These are phyloP conservation scores for Neurospora sp. DNA, from an alignment of 495 filamentous ascomycete genomes.

Conservation along the genomic window DNA sequence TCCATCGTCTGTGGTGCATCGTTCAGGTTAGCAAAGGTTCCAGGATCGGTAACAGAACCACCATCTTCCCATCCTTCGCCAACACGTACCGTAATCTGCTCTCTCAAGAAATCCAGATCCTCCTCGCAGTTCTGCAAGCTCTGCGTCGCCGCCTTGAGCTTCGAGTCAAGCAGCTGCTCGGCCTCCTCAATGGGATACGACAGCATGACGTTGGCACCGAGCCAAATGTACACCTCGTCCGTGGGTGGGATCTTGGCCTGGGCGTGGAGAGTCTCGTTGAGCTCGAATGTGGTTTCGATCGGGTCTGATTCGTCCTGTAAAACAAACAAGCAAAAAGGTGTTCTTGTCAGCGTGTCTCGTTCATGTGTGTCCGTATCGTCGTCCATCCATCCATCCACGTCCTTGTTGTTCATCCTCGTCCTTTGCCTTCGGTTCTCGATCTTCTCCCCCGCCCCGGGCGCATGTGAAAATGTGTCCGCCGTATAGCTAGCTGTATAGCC, in stretches of 20 bases:
- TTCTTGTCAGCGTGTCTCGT: background rate
- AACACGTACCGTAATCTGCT: conserved; percentile 80
- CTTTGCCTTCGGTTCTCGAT: background rate
- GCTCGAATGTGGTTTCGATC: conserved; percentile 86
- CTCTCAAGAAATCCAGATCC: conserved; percentile 89
- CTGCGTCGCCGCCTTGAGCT: conserved; percentile 66
- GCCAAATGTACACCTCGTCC: conserved; percentile 93
- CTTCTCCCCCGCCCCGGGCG: background rate
- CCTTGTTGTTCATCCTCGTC: background rate
- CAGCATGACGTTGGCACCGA: conserved; percentile 97
- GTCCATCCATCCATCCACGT: background rate
- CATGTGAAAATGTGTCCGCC: background rate
- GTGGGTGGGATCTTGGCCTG: conserved; percentile 72
- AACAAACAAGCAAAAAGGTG: background rate
- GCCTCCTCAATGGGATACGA: conserved; percentile 87
- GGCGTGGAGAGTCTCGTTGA: conserved; percentile 93
- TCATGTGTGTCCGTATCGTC: background rate
- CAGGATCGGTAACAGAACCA: background rate
- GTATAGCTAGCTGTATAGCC: background rate
- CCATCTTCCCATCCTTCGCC: background rate
- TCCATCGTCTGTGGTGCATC: conserved; percentile 70
- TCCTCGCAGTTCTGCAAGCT: conserved; percentile 83
- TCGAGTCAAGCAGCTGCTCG: conserved; percentile 64
- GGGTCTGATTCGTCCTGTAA: conserved; percentile 43
- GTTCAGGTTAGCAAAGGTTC: conserved; percentile 14